Conservation (phyloP, 495 filamentous ascomycete species). For the Astrothelium macrocarpum region DNA sequence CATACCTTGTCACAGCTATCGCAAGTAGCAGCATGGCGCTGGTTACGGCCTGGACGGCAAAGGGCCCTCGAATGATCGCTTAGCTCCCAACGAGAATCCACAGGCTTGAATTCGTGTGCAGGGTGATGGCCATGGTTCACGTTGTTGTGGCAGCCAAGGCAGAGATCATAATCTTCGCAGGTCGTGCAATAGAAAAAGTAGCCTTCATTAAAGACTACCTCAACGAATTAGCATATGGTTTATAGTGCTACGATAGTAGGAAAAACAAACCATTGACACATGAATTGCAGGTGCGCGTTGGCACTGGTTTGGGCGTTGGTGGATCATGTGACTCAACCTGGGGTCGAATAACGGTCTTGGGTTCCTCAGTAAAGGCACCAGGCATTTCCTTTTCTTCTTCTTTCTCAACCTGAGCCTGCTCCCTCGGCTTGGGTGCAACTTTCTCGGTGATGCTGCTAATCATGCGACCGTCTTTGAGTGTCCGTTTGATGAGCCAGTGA, state of each 20-base stretch:
- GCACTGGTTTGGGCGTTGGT: slow-evolving; percentile 22
- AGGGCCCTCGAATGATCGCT: slow-evolving; percentile 48
- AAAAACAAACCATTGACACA: slow-evolving; percentile 59
- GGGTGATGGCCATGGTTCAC: slow-evolving; percentile 89
- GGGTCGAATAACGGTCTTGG: slow-evolving; percentile 23
- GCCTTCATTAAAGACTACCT: slow-evolving; percentile 57
- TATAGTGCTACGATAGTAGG: background rate
- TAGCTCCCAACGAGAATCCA: slow-evolving; percentile 46
- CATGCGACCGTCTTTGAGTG: slow-evolving; percentile 65
- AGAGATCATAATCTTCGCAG: slow-evolving; percentile 90
- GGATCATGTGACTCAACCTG: slow-evolving; percentile 17
- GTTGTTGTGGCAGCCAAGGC: slow-evolving; percentile 64
- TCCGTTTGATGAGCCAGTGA: slow-evolving; percentile 93
- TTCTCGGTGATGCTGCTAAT: slow-evolving; percentile 72
- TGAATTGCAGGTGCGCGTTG: slow-evolving; percentile 81
- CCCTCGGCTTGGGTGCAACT: slow-evolving; percentile 50
- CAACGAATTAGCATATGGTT: slow-evolving; percentile 14
- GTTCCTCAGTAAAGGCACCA: slow-evolving; percentile 34
- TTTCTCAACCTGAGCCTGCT: slow-evolving; percentile 24
- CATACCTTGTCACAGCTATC: slow-evolving; percentile 83
- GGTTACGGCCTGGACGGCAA: slow-evolving; percentile 71
- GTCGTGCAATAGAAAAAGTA: slow-evolving; percentile 75
- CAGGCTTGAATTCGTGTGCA: slow-evolving; percentile 66
- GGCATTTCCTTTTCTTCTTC: slow-evolving; percentile 32
- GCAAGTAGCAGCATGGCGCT: slow-evolving; percentile 78